Conservation (phyloP, 331 rosid genomes). For the Malus hybrid region DNA sequence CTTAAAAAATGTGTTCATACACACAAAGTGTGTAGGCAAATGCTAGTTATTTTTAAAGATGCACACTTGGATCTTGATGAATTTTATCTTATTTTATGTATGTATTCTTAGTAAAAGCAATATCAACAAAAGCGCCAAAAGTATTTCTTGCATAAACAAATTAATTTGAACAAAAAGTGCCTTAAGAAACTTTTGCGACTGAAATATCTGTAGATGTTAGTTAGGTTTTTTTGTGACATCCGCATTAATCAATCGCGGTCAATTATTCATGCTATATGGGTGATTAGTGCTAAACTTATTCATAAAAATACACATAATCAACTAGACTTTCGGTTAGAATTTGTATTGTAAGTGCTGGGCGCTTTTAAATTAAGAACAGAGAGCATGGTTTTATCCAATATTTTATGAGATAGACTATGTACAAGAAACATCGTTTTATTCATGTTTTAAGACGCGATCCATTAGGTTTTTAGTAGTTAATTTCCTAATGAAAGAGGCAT, state of each 20-base stretch:
- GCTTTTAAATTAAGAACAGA: neutral
- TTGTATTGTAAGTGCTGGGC: neutral
- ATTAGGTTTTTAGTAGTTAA: neutral
- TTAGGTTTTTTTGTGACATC: neutral
- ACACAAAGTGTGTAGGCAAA: no score
- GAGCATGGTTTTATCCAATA: neutral
- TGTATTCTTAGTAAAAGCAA: no score
- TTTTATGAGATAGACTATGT: neutral
- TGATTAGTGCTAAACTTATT: neutral
- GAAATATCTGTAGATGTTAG: no score
- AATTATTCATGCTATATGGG: neutral
- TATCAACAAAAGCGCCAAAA: neutral
- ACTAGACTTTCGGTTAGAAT: neutral
- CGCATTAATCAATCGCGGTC: neutral
- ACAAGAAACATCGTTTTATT: neutral
- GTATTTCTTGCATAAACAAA: neutral
- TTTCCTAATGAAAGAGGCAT: neutral
- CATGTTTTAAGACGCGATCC: neutral
- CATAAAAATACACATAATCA: neutral
- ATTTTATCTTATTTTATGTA: no score
- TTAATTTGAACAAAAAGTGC: neutral
- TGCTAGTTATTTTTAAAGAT: no score
- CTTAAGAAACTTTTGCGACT: neutral
- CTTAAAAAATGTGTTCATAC: no score
- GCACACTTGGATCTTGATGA: no score